These are phyloP conservation scores for Phytophthora boehmeriae DNA, from an alignment of 352 stramenopile genomes.

Conservation along the genomic window DNA sequence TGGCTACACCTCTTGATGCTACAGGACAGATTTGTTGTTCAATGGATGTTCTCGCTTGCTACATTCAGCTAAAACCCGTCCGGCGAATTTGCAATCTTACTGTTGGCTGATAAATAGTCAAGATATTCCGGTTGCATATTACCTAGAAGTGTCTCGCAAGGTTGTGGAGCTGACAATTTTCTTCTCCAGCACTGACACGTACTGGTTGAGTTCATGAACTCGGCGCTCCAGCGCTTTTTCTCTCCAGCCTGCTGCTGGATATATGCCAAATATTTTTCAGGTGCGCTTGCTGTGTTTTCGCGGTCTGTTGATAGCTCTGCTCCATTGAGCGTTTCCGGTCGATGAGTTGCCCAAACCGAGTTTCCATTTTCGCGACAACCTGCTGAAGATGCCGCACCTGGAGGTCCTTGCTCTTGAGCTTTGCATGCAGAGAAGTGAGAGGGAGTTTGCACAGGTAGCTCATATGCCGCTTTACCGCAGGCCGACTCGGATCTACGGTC, in stretches of 20 bases:
- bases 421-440: slow-evolving; percentile 45
- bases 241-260: slow-evolving; percentile 33
- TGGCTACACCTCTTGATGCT: no score
- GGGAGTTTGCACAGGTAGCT: slow-evolving; percentile 32
- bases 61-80: no score
- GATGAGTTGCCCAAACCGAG: slow-evolving; percentile 21
- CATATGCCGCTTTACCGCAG: slow-evolving; percentile 7
- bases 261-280: slow-evolving; percentile 44
- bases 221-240: slow-evolving; percentile 29
- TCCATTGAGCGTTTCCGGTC: slow-evolving; percentile 36
- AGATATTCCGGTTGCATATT: not conserved
- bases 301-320: slow-evolving; percentile 37
- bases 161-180: slow-evolving; percentile 20
- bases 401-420: slow-evolving; percentile 39
- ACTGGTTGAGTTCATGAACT: slow-evolving; percentile 24
- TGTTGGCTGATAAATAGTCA: no score
- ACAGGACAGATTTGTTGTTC: no score
- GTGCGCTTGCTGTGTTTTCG: slow-evolving; percentile 35
- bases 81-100: no score
- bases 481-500: not conserved
- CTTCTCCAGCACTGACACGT: slow-evolving; percentile 39
- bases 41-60: no score
- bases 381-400: slow-evolving; percentile 41
- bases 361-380: slow-evolving; percentile 32
- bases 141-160: not conserved